A percentile compares a stretch with the other conserved stretches of the same genome.
Conservation (phyloP, 2,329 filamentous ascomycete species). For the Penicillium sp. region DNA sequence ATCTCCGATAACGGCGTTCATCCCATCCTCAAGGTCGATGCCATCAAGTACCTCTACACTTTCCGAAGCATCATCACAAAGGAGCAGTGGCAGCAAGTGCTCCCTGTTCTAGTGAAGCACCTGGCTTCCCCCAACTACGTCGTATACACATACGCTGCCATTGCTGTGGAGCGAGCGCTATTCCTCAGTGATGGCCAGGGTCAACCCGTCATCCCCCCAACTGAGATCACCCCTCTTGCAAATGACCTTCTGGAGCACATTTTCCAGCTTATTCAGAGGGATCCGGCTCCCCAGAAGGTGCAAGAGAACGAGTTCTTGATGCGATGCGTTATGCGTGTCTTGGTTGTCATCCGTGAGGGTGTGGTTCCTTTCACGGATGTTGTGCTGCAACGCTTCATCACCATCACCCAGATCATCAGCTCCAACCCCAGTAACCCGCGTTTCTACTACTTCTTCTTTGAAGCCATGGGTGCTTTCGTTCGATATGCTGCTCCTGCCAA, state of each 20-base stretch:
- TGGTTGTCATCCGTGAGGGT: conserved; percentile 89
- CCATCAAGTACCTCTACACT: conserved; percentile 95
- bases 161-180: conserved; percentile 90
- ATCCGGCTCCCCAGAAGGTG: conserved; percentile 82
- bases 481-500: conserved; percentile 68
- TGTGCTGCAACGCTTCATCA: conserved; percentile 80
- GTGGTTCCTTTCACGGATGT: conserved; percentile 72
- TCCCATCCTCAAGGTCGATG: conserved; percentile 91
- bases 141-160: conserved; percentile 95
- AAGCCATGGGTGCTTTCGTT: conserved; percentile 87
- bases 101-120: conserved; percentile 88
- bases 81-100: conserved; percentile 86
- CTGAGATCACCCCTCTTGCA: conserved; percentile 76
- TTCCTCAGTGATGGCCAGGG: conserved; percentile 76
- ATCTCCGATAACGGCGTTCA: conserved; percentile 68
- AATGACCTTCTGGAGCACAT: conserved; percentile 87
- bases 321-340: conserved; percentile 96
- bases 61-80: conserved; percentile 94
- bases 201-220: conserved; percentile 75
- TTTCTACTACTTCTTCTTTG: conserved; percentile 99
- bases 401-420: conserved; percentile 88
- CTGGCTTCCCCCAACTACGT: conserved; percentile 89
- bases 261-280: conserved; percentile 86
- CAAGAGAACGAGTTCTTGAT: conserved; percentile 99
- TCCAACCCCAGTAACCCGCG: conserved; percentile 94